Conservation (phyloP, 2,329 filamentous ascomycete species). For the Fusarium stilboides region DNA sequence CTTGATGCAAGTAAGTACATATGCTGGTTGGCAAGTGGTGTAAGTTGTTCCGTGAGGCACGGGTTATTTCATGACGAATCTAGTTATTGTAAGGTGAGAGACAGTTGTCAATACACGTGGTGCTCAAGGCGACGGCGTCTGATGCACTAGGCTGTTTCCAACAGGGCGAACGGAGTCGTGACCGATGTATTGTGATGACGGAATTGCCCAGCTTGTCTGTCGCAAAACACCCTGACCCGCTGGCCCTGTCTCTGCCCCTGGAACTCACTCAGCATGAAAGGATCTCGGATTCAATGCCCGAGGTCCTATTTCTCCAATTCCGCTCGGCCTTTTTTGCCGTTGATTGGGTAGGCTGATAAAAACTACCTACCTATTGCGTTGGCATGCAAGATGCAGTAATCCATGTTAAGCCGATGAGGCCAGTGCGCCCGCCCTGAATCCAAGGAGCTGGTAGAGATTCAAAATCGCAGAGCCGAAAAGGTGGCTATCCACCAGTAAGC, state of each 20-base stretch:
- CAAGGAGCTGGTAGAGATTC: conserved; percentile 40
- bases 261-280: conserved; percentile 21
- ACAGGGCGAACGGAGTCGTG: conserved; percentile 19
- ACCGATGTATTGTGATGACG: conserved; percentile 12
- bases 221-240: conserved; percentile 20
- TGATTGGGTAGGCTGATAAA: conserved; percentile 25
- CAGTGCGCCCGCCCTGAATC: conserved; percentile 45
- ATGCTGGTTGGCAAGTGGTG: conserved; percentile 3
- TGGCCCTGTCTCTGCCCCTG: conserved; percentile 34
- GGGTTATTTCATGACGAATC: conserved; percentile 4
- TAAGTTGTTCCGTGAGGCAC: not conserved
- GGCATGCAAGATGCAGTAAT: conserved; percentile 35
- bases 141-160: conserved; percentile 25
- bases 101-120: conserved; percentile 12
- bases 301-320: conserved; percentile 21
- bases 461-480: conserved; percentile 19
- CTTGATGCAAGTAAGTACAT: conserved; percentile 10
- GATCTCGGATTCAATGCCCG: conserved; percentile 26
- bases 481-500: conserved; percentile 1
- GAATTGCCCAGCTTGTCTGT: conserved; percentile 30
- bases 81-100: conserved; percentile 5
- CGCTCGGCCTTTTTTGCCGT: conserved; percentile 7
- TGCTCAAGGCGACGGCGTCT: conserved; percentile 11
- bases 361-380: conserved; percentile 28
- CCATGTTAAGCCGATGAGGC: conserved; percentile 39